Base-by-base conservation (phyloP, 352 stramenopile genomes). In the Phytophthora brassicae region DNA sequence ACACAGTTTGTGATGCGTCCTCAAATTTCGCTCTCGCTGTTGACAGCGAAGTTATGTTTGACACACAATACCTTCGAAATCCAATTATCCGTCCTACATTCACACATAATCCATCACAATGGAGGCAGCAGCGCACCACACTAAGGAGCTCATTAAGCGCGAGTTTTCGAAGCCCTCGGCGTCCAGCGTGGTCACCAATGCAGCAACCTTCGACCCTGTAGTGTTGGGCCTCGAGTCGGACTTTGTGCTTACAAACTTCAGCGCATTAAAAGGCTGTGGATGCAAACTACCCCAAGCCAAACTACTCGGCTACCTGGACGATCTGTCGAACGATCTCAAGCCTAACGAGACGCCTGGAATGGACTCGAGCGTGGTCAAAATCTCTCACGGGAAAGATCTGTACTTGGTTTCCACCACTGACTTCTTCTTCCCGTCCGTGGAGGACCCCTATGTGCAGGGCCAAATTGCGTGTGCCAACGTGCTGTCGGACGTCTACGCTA, bases 371-470 rank as follows among this genome's bases (percentile, higher is more conserved):
- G 88, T 97, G 11, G 84, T 96, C 47, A 92, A 95, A 66, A 97
- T 95, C 51, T 65, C 72, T n/a, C 81, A 93, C 58, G 79, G 77
- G 22, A 73, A 71, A 29, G 88, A 92, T 51, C 71, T 97, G 56
- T 97, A 95, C 55, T 70, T 90, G 44, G 91, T 98, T 60, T 97
- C 86, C 45, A 98, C 92, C 13, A 98, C 94, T 23, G 94, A 98
- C 73, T 98, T 98, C 58, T 98, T 98, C 79, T 98, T 98, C 75
- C 94, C 94, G 4, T 81, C 92, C 17, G 91, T 98, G 44, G 91
- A 98, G 68, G 94, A 96, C 56, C 94, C 94, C 1, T 98, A 98
- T 66, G 72, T 94, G 20, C 82, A 92, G 71, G 94, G 94, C 52
- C 76, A 95, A 53, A 98, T 98, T 71, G 94, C 92, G 26, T 96